Conservation (phyloP, 2,329 filamentous ascomycete genomes). For the Aspergillus sp. region DNA sequence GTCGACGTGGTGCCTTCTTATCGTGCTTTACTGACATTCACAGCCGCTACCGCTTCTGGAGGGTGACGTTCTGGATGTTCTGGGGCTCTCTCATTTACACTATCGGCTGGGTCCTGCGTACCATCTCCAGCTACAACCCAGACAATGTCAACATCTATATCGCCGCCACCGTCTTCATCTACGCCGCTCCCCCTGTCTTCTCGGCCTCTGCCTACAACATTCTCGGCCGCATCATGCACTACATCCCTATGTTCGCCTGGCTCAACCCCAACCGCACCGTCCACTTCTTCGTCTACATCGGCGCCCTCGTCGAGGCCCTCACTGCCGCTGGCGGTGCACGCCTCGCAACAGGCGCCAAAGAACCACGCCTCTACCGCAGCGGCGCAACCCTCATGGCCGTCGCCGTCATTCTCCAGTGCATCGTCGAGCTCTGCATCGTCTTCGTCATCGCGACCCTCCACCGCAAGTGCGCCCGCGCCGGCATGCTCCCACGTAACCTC, state of each 20-base stretch:
- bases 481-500: conserved; percentile 3
- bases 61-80: conserved; percentile 13
- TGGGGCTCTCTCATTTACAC: conserved; percentile 10
- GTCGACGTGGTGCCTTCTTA: neutral
- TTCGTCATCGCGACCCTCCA: conserved; percentile 4
- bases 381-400: conserved; percentile 7
- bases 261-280: conserved; percentile 12
- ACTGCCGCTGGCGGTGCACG: conserved; percentile 5
- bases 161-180: conserved; percentile 9
- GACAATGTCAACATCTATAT: conserved; percentile 7
- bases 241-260: conserved; percentile 13
- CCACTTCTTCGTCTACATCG: conserved; percentile 11
- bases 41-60: conserved; percentile 11
- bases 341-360: neutral
- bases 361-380: neutral
- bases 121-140: conserved; percentile 8
- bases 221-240: conserved; percentile 12
- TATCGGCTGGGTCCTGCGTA: conserved; percentile 10
- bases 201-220: conserved; percentile 11
- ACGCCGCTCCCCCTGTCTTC: conserved; percentile 10
- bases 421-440: conserved; percentile 4
- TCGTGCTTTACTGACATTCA: neutral
- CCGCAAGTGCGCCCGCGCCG: neutral
- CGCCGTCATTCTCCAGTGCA: conserved; percentile 5
- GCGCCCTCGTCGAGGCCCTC: conserved; percentile 9